Evolutionary conservation across 2,329 filamentous ascomycete species (phyloP), one percentile per base, ranked within the genome.

Genomic region (Trichophaea hybrida): DNA sequence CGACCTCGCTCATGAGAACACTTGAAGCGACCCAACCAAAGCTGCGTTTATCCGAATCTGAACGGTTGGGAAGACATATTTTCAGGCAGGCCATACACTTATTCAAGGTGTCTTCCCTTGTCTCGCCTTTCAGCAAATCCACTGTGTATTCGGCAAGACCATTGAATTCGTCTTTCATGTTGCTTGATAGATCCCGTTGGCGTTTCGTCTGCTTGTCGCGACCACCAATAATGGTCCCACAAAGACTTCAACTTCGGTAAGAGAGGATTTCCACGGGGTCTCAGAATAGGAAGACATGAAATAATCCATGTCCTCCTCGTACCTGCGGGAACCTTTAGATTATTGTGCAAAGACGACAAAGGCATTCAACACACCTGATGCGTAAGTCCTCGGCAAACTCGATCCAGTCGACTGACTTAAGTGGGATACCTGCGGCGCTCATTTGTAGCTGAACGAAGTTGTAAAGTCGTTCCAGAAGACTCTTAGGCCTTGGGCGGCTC

Each of bases 211-310:
- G 71, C 60, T 75, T 76, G 55, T 77, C 78, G 24, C 15, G 24
- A 4, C 57, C 64, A 6, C 67, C 67, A 37, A 82, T 73, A 62
- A 82, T 80, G 55, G 74, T 77, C 33, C 80, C 34, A 76, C 74
- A 67, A 83, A 80, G 49, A 78, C 78, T 69, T 80, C 78, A 5
- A 75, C 70, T 66, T 80, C 78, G 8, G 71, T 75, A 10, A 80
- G 71, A 2, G 51, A 51, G 4, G 71, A 71, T 4, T 72, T 69
- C 44, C 68, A 68, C 0, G 73, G 72, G 12, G 74, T 69, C 4
- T 73, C 66, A 63, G 75, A 72, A 68, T 71, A 75, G 50, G 70
- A 69, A 61, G 73, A 71, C 73, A 80, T 77, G 51, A 76, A 72
- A 38, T 75, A 71, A 24, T 72, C 59, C 44, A 83, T 71, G 61